These are phyloP conservation scores for Mycena polygramma DNA, from an alignment of 768 basidiomycete species.

Conservation along the genomic window DNA sequence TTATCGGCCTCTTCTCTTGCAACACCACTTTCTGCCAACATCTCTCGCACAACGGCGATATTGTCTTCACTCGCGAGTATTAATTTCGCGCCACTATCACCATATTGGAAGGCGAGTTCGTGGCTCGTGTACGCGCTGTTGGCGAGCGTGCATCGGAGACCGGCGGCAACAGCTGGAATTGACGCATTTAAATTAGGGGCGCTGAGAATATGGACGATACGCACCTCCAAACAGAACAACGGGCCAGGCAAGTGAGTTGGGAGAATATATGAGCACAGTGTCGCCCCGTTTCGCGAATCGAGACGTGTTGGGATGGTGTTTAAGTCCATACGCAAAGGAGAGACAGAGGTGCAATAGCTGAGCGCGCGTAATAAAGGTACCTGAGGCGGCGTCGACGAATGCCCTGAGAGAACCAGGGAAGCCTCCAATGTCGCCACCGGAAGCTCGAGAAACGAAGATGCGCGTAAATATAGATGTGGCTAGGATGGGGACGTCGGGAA, in stretches of 20 bases:
- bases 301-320: conserved; percentile 51
- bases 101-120: conserved; percentile 82
- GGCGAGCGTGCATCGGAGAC: conserved; percentile 76
- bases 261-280: conserved; percentile 75
- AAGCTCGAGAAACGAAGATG: conserved; percentile 53
- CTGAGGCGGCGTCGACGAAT: conserved; percentile 76
- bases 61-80: conserved; percentile 77
- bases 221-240: conserved; percentile 60
- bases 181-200: background rate
- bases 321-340: conserved; percentile 70
- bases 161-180: conserved; percentile 67
- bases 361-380: conserved; percentile 66
- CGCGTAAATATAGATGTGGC: conserved; percentile 63
- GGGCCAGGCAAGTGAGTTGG: conserved; percentile 72
- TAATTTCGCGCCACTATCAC: conserved; percentile 72
- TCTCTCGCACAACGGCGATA: conserved; percentile 65
- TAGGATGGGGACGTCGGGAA: conserved; percentile 53
- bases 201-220: conserved; percentile 41
- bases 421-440: conserved; percentile 51
- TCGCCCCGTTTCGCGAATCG: conserved; percentile 61
- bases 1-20: conserved; percentile 60
- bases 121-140: conserved; percentile 77
- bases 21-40: conserved; percentile 66
- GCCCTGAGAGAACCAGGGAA: conserved; percentile 62
- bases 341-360: conserved; percentile 67